Evolutionary conservation across 306 rosid genomes (phyloP), one percentile per base, ranked within the genome.

Genomic region (Castanea crenata): DNA sequence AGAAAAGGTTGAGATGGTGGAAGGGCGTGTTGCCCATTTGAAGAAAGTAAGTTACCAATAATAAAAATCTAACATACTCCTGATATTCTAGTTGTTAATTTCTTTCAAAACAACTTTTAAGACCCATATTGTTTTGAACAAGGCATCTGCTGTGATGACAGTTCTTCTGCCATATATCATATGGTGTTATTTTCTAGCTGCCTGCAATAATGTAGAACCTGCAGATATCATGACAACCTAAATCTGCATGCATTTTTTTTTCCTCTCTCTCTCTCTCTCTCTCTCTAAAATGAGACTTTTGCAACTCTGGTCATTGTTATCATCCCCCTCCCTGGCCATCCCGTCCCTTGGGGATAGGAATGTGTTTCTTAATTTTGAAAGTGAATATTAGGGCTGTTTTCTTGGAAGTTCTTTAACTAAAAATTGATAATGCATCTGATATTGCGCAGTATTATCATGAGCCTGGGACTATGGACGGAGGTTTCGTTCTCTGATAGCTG

Each of bases 401-500:
- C 46, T 68, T 74, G 62, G 83, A 77, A 31, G 38, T 55, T 74
- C 54, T 69, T 62, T 19, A 54, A 51, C 56, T 55, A 10, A 25
- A 25, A 49, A 38, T 6, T 35, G 4, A 59, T 59, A 59, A 59
- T 11, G 15, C 12, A 5, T 59, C 29, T 9, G 31, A 59, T 78
- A 25, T 72, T 75, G 23, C 25, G 83, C 89, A 92, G 94, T 88
- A 76, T 73, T 92, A 88, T 81, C 61, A 77, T 81, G 94, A 90
- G 69, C 91, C 90, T 9, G 68, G 31, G 14, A 88, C 90, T 4
- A n/a, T n/a, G 78, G 91, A 56, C 74, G 25, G 80, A 27, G 21
- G 81, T 92, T 92, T 73, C 94, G 89, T 59, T 92, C 97, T 8
- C 78, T 92, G 79, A 2, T 68, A 54, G 74, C 90, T 61, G 94